phyloP scores from a whole-genome alignment of 2,329 filamentous ascomycete genomes.

The Diaporthe citrichinensis region DNA sequence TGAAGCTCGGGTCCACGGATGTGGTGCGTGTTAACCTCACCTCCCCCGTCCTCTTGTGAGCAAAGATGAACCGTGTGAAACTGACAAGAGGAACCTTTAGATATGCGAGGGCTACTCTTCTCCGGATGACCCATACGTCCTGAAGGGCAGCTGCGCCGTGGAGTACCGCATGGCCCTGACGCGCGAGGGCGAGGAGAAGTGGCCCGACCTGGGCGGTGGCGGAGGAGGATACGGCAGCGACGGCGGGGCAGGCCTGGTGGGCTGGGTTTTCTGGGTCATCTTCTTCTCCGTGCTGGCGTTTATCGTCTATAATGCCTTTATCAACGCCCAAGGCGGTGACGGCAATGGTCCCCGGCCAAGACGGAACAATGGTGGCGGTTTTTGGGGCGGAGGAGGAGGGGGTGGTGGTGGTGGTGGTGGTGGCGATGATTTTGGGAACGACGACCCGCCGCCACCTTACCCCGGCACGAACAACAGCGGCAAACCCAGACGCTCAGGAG shows the following conservation, averaged over 20 bases:
- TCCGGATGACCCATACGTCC: constrained; percentile 84
- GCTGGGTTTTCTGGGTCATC: constrained; percentile 70
- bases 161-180: constrained; percentile 89
- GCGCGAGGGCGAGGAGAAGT: constrained; percentile 79
- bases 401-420: constrained; percentile 55
- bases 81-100: background rate
- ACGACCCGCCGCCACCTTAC: constrained; percentile 70
- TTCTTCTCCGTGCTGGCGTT: constrained; percentile 72
- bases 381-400: constrained; percentile 59
- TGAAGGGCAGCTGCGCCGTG: constrained; percentile 93
- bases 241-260: constrained; percentile 51
- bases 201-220: constrained; percentile 67
- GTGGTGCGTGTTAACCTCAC: constrained; percentile 59
- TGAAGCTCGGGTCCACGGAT: constrained; percentile 85
- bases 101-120: constrained; percentile 89
- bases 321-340: constrained; percentile 39
- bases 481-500: constrained; percentile 1
- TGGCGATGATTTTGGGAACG: constrained; percentile 49
- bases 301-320: constrained; percentile 73
- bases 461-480: constrained; percentile 54
- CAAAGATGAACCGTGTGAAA: background rate
- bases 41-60: background rate
- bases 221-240: constrained; percentile 51
- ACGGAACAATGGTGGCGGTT: constrained; percentile 56
- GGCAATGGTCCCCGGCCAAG: constrained; percentile 45